Conservation (phyloP, 2,329 filamentous ascomycete genomes). For the Ascochyta fabae region DNA sequence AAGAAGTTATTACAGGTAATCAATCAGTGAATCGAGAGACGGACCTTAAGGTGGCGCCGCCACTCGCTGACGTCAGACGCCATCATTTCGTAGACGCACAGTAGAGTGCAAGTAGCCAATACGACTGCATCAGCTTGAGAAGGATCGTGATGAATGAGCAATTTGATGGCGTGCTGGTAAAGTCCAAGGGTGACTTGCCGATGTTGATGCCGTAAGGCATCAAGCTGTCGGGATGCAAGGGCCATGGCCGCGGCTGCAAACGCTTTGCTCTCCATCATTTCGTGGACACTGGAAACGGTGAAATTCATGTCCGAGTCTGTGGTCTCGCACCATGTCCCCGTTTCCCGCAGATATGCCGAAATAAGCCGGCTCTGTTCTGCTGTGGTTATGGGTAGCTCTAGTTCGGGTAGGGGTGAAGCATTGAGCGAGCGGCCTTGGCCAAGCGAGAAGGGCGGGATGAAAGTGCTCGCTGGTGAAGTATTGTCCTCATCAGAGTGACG, state of each 20-base stretch:
- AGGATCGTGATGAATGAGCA: constrained; percentile 3
- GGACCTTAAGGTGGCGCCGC: constrained; percentile 5
- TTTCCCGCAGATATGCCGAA: background rate
- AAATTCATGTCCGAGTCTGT: constrained; percentile 3
- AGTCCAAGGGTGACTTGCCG: constrained; percentile 1
- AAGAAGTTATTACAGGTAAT: background rate
- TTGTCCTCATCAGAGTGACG: too few species aligned
- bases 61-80: constrained; percentile 1
- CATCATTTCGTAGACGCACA: constrained; percentile 8
- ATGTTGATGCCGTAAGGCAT: background rate
- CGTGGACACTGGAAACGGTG: background rate
- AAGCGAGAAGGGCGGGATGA: constrained; percentile 1
- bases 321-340: constrained; percentile 4
- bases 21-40: background rate
- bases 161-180: constrained; percentile 4
- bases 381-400: background rate
- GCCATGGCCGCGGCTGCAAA: constrained; percentile 7
- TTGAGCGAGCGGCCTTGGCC: background rate
- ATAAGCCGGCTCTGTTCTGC: background rate
- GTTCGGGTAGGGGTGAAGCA: background rate
- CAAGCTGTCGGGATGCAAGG: constrained; percentile 2
- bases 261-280: constrained; percentile 3
- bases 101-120: background rate
- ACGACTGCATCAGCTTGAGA: background rate
- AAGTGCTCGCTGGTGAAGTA: background rate